These are phyloP conservation scores for Boletellus deceptivus DNA, from an alignment of 1,284 basidiomycete species.

Conservation along the genomic window DNA sequence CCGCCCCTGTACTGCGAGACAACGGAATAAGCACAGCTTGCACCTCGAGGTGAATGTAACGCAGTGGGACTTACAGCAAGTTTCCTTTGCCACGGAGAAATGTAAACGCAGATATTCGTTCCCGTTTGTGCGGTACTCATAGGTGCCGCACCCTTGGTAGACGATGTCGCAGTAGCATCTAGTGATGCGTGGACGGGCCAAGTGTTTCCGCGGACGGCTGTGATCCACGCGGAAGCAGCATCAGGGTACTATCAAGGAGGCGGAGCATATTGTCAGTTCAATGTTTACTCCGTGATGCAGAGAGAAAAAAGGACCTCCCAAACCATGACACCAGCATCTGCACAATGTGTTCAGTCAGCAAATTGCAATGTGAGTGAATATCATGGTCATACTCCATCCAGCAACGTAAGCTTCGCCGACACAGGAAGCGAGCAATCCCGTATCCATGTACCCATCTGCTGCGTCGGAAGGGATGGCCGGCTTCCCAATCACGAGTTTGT, in stretches of 20 bases:
- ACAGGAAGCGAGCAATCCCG: conserved; percentile 2
- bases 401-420: conserved; percentile 4
- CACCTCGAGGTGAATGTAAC: background rate
- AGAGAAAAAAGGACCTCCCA: conserved; percentile 32
- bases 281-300: background rate
- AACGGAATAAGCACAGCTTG: conserved; percentile 1
- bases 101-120: conserved; percentile 9
- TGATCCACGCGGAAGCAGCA: conserved; percentile 26
- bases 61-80: conserved; percentile 12
- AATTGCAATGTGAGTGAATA: background rate
- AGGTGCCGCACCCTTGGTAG: conserved; percentile 1
- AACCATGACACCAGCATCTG: conserved; percentile 52
- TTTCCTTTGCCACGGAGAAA: conserved; percentile 12
- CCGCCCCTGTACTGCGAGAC: conserved; percentile 18
- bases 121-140: conserved; percentile 9
- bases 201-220: conserved; percentile 26
- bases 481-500: conserved; percentile 63
- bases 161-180: no score
- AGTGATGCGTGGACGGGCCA: conserved; percentile 20
- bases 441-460: conserved; percentile 32
- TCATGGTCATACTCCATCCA: conserved; percentile 6
- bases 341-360: conserved; percentile 5
- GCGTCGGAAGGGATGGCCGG: conserved; percentile 54
- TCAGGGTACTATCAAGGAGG: conserved; percentile 27
- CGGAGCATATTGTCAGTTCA: conserved; percentile 31